Evolutionary conservation across 306 rosid species (phyloP).

Genomic region (Fragaria iinumae): DNA sequence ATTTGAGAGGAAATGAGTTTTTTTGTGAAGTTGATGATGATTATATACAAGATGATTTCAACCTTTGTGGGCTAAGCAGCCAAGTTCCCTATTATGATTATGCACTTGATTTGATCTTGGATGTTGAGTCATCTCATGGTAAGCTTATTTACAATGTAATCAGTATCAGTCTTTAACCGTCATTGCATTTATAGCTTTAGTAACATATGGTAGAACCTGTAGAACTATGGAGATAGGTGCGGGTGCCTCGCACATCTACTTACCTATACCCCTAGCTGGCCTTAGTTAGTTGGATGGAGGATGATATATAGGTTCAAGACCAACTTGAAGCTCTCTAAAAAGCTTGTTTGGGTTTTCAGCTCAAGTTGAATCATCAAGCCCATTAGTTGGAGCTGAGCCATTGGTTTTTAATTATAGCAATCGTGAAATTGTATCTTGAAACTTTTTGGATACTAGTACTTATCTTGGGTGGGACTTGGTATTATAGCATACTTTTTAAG

Average conservation of each 20-base stretch:
- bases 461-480: not conserved
- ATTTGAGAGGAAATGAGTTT: conserved; percentile 80
- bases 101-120: conserved; percentile 83
- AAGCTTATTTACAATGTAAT: conserved; percentile 23
- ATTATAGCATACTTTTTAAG: too few relatives aligned
- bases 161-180: not conserved
- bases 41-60: conserved; percentile 83
- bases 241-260: not conserved
- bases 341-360: not conserved
- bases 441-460: not conserved
- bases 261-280: not conserved
- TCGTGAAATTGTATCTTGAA: not conserved
- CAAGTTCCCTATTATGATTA: conserved; percentile 86
- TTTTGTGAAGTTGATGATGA: conserved; percentile 84
- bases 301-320: not conserved
- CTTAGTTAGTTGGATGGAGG: not conserved
- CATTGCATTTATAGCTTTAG: not conserved
- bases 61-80: conserved; percentile 78
- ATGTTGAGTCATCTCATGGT: conserved; percentile 80
- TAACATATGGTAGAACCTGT: not conserved
- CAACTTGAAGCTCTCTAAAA: not conserved
- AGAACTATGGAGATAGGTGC: not conserved
- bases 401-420: not conserved
- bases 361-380: not conserved
- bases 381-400: not conserved